Conservation (phyloP, 805 yeast genomes). For the Scheffersomyces amazonensis region DNA sequence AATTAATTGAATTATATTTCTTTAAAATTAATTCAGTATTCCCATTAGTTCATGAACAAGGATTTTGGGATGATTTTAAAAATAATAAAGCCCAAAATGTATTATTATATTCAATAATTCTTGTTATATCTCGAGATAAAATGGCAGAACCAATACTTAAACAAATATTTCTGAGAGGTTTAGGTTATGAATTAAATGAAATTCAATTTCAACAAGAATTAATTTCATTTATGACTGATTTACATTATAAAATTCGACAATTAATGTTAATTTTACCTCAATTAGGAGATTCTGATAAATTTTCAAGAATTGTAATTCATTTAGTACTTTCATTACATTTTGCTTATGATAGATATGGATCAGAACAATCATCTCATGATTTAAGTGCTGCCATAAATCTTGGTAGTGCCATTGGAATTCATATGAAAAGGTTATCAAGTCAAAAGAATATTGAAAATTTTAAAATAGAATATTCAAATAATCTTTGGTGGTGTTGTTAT, state of each 20-base stretch:
- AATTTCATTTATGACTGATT: slow-evolving; percentile 15
- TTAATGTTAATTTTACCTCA: slow-evolving; percentile 22
- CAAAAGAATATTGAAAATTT: slow-evolving; percentile 7
- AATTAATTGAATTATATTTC: slow-evolving; percentile 26
- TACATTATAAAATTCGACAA: slow-evolving; percentile 34
- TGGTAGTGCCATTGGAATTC: slow-evolving; percentile 22
- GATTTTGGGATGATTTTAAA: slow-evolving; percentile 26
- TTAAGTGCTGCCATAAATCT: slow-evolving; percentile 25
- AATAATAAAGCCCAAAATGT: slow-evolving; percentile 16
- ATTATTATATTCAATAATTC: slow-evolving; percentile 23
- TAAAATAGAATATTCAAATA: slow-evolving; percentile 14
- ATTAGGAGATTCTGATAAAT: slow-evolving; percentile 29
- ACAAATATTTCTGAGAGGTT: slow-evolving; percentile 14
- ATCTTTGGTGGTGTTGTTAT: slow-evolving; percentile 34
- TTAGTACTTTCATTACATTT: slow-evolving; percentile 23
- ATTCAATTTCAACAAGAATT: slow-evolving; percentile 3
- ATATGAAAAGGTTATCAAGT: slow-evolving; percentile 16
- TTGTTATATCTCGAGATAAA: slow-evolving; percentile 25
- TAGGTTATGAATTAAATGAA: slow-evolving; percentile 1
- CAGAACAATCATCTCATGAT: slow-evolving; percentile 29
- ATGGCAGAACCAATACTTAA: slow-evolving; percentile 22
- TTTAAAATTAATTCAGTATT: slow-evolving; percentile 29
- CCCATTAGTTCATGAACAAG: slow-evolving; percentile 25
- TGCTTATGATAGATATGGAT: slow-evolving; percentile 22
- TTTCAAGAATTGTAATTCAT: slow-evolving; percentile 17